A percentile compares a stretch with the other conserved stretches of the same genome.
Conservation (phyloP, 2,329 filamentous ascomycete species). For the Pseudocercospora cruenta region DNA sequence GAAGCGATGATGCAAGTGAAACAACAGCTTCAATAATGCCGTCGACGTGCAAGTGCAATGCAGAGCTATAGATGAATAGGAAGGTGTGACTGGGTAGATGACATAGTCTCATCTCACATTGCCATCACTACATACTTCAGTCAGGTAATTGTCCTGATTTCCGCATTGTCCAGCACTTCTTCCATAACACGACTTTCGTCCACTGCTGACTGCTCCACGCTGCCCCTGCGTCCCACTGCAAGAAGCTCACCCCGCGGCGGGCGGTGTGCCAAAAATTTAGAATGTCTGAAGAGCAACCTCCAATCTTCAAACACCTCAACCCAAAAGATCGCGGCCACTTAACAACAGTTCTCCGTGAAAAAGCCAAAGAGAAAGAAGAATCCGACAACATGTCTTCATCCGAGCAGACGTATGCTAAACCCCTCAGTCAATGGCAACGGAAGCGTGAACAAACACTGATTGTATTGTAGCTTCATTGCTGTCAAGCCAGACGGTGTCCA, state of each 20-base stretch:
- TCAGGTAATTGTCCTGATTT: background rate
- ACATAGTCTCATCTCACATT: too few relatives aligned
- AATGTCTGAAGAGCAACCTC: conserved; percentile 28
- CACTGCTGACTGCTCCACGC: background rate
- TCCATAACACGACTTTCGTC: background rate
- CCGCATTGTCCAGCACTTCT: background rate
- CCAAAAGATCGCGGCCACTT: conserved; percentile 53
- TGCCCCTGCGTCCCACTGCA: background rate
- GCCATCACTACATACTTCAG: background rate
- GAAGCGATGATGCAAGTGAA: background rate
- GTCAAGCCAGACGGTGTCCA: conserved; percentile 99
- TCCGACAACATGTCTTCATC: conserved; percentile 55
- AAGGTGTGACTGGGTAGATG: background rate
- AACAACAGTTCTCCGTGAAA: conserved; percentile 39
- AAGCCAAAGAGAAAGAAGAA: conserved; percentile 34
- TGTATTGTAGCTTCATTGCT: conserved; percentile 84
- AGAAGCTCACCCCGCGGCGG: background rate
- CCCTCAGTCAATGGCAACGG: background rate
- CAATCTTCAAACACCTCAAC: conserved; percentile 52
- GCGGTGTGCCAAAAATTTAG: conserved; percentile 5
- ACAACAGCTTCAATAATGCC: background rate
- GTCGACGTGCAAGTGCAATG: background rate
- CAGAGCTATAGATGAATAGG: background rate
- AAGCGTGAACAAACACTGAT: conserved; percentile 18
- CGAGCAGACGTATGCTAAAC: conserved; percentile 79